A percentile compares a stretch with the other conserved stretches of the same genome.
phyloP scores from a whole-genome alignment of 2,329 filamentous ascomycete species.

The Colletotrichum sp. region DNA sequence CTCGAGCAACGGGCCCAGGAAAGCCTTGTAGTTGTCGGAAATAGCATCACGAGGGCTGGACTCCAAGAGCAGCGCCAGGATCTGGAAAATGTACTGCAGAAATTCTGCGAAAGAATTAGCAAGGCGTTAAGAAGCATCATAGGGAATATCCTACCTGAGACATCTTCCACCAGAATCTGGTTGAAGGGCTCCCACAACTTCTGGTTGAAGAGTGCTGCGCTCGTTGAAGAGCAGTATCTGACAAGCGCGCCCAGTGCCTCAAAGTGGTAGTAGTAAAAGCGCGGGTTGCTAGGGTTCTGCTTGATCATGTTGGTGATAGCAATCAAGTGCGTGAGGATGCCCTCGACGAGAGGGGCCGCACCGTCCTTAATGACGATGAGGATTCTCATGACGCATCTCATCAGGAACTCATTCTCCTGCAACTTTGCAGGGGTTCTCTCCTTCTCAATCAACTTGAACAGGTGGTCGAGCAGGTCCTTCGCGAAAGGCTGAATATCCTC shows the following conservation, averaged over 20 bases:
- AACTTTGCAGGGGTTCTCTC: constrained; percentile 87
- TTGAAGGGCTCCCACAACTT: constrained; percentile 86
- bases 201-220: constrained; percentile 77
- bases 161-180: constrained; percentile 78
- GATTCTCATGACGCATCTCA: constrained; percentile 98
- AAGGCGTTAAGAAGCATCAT: background rate
- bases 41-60: constrained; percentile 80
- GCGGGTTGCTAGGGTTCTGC: constrained; percentile 93
- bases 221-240: constrained; percentile 69
- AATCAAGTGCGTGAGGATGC: constrained; percentile 82
- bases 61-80: constrained; percentile 90
- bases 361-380: constrained; percentile 91
- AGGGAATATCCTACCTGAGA: constrained; percentile 65
- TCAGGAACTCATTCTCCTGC: constrained; percentile 98
- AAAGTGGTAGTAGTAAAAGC: constrained; percentile 99
- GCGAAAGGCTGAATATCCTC: constrained; percentile 81
- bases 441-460: constrained; percentile 90
- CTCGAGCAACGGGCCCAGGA: constrained; percentile 79
- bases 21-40: constrained; percentile 78
- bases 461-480: constrained; percentile 84
- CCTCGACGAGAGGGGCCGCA: constrained; percentile 74
- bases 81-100: constrained; percentile 93
- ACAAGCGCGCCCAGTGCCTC: constrained; percentile 92
- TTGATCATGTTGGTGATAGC: constrained; percentile 92
- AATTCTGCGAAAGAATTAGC: constrained; percentile 70